Evolutionary conservation across 495 filamentous ascomycete species (phyloP), one percentile per base, ranked within the genome.

Genomic region (Terfezia claveryi): DNA sequence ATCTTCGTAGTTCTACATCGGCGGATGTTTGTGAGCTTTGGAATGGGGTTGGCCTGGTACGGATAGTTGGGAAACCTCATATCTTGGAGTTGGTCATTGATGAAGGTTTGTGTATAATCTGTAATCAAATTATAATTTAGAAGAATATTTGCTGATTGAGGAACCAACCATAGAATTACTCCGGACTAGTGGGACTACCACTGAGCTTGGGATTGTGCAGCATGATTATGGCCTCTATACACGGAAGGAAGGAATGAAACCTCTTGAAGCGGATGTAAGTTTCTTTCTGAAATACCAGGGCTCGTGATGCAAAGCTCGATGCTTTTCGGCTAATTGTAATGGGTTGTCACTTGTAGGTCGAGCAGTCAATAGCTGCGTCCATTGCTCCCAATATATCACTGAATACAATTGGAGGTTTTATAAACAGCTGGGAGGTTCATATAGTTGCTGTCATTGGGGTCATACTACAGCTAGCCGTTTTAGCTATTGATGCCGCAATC

Each of bases 11-110:
- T 1, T 68, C 67, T 0, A 69, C 64, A 3, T 65, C 63, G 0
- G 14, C 55, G 0, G 67, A 69, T 50, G 62, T 69, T 0, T 65
- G 68, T 51, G 67, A 70, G 49, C 55, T 70, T 17, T 71, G 63
- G 66, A 71, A 68, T 49, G 67, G 68, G 2, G 44, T 61, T 17
- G 59, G 59, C 0, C 58, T 71, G 8, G 62, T 68, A 0, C 54
- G 64, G 10, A 59, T 65, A 58, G 12, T 62, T 2, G 67, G 66
- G n/a, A 37, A 14, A 38, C 23, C 52, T 2, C 12, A 20, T 16
- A 54, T 54, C n/a, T n/a, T 54, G 10, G 52, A 54, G 38, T 27
- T 54, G 17, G 14, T 27, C 2, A 16, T 27, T 38, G 52, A 16
- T 17, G 36, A 38, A 2, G 50, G 27, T 12, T 4, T 23, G 20